phyloP scores from a whole-genome alignment of 2,329 filamentous ascomycete species.

The Plectosphaerella cucumerina region DNA sequence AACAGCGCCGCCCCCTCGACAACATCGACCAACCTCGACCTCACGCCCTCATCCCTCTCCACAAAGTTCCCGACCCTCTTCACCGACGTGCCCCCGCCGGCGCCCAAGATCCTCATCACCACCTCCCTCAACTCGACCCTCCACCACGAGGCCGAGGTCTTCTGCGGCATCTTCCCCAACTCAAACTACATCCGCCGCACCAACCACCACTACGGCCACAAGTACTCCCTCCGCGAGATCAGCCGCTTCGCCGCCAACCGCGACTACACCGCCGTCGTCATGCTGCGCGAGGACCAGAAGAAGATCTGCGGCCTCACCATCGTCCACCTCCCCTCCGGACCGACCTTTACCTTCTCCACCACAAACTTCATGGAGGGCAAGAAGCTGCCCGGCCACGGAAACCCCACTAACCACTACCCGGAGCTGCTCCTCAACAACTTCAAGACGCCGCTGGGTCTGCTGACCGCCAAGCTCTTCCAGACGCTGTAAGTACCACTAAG shows the following conservation, averaged over 20 bases:
- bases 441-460: conserved; percentile 82
- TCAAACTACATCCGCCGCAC: conserved; percentile 82
- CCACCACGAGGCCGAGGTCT: conserved; percentile 74
- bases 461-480: conserved; percentile 82
- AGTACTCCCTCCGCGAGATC: conserved; percentile 91
- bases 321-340: conserved; percentile 77
- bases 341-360: conserved; percentile 89
- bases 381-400: conserved; percentile 82
- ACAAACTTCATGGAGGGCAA: conserved; percentile 88
- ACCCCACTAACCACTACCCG: conserved; percentile 84
- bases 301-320: conserved; percentile 77
- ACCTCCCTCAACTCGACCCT: conserved; percentile 86
- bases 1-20: conserved; percentile 54
- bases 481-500: conserved; percentile 53
- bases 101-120: conserved; percentile 86
- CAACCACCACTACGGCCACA: conserved; percentile 77
- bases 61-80: conserved; percentile 62
- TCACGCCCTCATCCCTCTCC: conserved; percentile 55
- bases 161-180: conserved; percentile 83
- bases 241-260: conserved; percentile 77
- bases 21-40: conserved; percentile 59
- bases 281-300: conserved; percentile 88
- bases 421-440: conserved; percentile 94
- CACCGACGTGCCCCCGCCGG: conserved; percentile 50
- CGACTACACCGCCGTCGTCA: conserved; percentile 76